Evolutionary conservation across 306 rosid species (phyloP).

Genomic region (Lagenaria siceraria): DNA sequence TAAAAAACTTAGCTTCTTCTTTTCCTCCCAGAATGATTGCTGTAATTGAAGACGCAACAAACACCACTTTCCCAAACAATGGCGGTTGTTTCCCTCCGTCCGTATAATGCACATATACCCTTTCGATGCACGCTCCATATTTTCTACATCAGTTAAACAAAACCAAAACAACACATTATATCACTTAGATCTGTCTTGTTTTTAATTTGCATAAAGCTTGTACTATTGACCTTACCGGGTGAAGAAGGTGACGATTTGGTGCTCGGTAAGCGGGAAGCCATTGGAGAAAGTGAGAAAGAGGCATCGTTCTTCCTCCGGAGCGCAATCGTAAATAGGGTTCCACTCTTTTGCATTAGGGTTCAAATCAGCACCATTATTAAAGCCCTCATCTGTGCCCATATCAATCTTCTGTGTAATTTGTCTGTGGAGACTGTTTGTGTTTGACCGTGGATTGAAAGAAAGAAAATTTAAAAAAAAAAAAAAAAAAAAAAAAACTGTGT

Average conservation of each 20-base stretch:
- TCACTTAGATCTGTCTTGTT: too few species aligned
- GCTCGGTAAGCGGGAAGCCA: constrained; percentile 11
- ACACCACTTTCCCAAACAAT: constrained; percentile 26
- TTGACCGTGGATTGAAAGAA: background rate
- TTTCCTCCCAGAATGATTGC: constrained; percentile 1
- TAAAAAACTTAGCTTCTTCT: background rate
- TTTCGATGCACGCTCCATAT: constrained; percentile 29
- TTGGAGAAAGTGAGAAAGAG: constrained; percentile 31
- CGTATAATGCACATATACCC: constrained; percentile 7
- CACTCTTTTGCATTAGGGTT: constrained; percentile 29
- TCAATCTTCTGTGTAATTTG: background rate
- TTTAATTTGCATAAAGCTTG: too few species aligned
- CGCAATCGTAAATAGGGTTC: background rate
- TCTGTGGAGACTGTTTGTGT: constrained; percentile 5
- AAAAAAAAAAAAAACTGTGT: background rate
- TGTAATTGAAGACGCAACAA: constrained; percentile 4
- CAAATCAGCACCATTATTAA: background rate
- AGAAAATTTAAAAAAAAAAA: background rate
- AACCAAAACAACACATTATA: too few species aligned
- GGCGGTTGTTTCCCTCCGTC: background rate
- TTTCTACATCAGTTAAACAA: constrained; percentile 14
- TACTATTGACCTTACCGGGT: constrained; percentile 6
- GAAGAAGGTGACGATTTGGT: constrained; percentile 21
- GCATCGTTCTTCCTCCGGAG: constrained; percentile 21
- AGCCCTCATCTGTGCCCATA: background rate